A percentile compares a stretch with the other conserved stretches of the same genome.
Evolutionary conservation across 2,329 filamentous ascomycete species (phyloP).

Genomic region (Lachnum nothofagi): DNA sequence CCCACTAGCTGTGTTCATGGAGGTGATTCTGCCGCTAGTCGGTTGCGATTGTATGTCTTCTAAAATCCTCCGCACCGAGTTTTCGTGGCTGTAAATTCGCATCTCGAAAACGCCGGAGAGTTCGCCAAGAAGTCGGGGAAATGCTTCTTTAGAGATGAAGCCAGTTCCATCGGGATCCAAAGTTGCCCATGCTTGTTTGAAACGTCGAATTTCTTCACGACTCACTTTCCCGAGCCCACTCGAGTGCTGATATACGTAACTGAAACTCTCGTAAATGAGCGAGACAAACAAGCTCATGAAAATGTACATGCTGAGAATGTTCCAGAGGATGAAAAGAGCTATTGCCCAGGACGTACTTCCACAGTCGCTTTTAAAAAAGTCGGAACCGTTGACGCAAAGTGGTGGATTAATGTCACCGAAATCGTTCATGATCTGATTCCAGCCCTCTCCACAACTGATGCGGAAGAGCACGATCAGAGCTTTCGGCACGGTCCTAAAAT

Average conservation of each 20-base stretch:
- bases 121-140: slow-evolving; percentile 83
- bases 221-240: slow-evolving; percentile 88
- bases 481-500: slow-evolving; percentile 90
- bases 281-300: slow-evolving; percentile 98
- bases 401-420: slow-evolving; percentile 76
- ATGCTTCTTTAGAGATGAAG: slow-evolving; percentile 83
- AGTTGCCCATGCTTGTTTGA: slow-evolving; percentile 97
- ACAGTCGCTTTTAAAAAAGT: slow-evolving; percentile 86
- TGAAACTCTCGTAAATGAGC: slow-evolving; percentile 98
- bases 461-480: slow-evolving; percentile 89
- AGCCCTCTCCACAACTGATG: slow-evolving; percentile 89
- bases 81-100: slow-evolving; percentile 89
- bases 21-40: slow-evolving; percentile 41
- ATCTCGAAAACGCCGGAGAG: slow-evolving; percentile 94
- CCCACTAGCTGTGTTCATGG: slow-evolving; percentile 48
- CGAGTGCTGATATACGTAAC: slow-evolving; percentile 95
- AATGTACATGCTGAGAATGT: slow-evolving; percentile 99
- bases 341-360: slow-evolving; percentile 86
- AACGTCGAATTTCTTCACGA: slow-evolving; percentile 87
- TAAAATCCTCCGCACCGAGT: slow-evolving; percentile 80
- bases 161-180: slow-evolving; percentile 89
- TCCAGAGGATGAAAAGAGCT: slow-evolving; percentile 90
- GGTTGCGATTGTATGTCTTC: slow-evolving; percentile 61
- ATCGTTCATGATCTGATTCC: slow-evolving; percentile 97
- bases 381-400: slow-evolving; percentile 65